Conservation (phyloP, 139 green algal genomes). For the Chlamydomonas sp. region DNA sequence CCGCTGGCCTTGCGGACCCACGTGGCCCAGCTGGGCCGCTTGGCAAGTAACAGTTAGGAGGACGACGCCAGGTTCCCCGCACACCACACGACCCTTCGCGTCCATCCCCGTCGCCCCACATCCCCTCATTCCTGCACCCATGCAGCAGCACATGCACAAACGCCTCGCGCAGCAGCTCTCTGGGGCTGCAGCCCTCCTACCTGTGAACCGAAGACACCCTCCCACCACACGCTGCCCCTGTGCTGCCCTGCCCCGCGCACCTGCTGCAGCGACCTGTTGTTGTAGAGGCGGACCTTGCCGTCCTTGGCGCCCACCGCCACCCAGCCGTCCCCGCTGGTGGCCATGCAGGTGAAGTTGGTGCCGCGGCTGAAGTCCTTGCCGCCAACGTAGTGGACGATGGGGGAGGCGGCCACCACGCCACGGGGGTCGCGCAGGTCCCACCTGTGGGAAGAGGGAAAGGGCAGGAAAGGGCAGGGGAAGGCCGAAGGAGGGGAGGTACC, state of each 20-base stretch:
- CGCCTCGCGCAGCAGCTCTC: too few relatives aligned
- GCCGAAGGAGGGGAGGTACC: neutral
- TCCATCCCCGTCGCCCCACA: too few relatives aligned
- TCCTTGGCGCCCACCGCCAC: constrained; percentile 90
- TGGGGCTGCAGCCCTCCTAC: neutral
- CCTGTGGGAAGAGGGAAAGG: constrained; percentile 21
- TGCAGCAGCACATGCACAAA: too few relatives aligned
- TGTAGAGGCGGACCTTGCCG: constrained; percentile 90
- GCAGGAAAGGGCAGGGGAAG: neutral
- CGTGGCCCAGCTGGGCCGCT: too few relatives aligned
- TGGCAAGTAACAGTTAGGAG: too few relatives aligned
- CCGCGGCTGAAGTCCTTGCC: constrained; percentile 92
- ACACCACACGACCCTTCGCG: too few relatives aligned
- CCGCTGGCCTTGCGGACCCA: too few relatives aligned
- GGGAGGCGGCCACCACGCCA: constrained; percentile 68
- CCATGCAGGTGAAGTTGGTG: constrained; percentile 89
- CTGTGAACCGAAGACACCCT: neutral
- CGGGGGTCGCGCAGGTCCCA: constrained; percentile 86
- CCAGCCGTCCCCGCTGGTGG: constrained; percentile 83
- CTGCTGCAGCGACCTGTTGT: constrained; percentile 75
- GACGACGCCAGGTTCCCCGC: too few relatives aligned
- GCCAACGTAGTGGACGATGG: constrained; percentile 67
- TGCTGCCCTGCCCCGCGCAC: neutral
- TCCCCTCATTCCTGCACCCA: too few relatives aligned
- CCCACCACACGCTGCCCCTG: neutral